Percentiles rank a stretch among this genome's conserved stretches.
These are phyloP conservation scores for Kentomonas sorsogonicus DNA, from an alignment of 208 protist genomes.

Conservation along the genomic window DNA sequence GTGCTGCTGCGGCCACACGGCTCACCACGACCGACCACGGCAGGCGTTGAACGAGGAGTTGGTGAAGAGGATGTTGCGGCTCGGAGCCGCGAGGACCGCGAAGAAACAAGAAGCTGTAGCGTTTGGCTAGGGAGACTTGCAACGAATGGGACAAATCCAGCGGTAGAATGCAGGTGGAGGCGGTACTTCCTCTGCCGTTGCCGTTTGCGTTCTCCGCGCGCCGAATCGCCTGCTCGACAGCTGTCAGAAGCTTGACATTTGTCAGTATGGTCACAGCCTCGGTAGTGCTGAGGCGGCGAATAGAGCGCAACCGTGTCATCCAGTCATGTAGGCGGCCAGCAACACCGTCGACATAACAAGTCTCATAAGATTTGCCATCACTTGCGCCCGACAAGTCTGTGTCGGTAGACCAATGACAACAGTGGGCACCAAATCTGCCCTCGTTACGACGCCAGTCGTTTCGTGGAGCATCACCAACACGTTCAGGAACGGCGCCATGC, in stretches of 20 bases:
- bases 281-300: constrained; percentile 12
- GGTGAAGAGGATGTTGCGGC: constrained; percentile 26
- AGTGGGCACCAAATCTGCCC: too few relatives aligned
- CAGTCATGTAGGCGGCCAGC: too few relatives aligned
- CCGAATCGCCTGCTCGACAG: too few relatives aligned
- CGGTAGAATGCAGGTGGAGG: constrained; percentile 18
- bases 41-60: constrained; percentile 20
- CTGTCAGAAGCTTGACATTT: constrained; percentile 55
- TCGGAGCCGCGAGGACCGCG: constrained; percentile 10
- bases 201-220: neutral
- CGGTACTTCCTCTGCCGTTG: too few relatives aligned
- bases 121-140: constrained; percentile 29
- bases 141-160: constrained; percentile 47
- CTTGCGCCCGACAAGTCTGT: too few relatives aligned
- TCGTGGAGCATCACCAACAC: too few relatives aligned
- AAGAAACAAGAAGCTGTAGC: constrained; percentile 45
- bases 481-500: too few relatives aligned
- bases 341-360: too few relatives aligned
- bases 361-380: too few relatives aligned
- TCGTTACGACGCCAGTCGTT: too few relatives aligned
- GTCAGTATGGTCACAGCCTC: constrained; percentile 52
- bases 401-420: too few relatives aligned
- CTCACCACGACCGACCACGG: constrained; percentile 12
- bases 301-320: too few relatives aligned
- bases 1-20: constrained; percentile 16